Base-by-base conservation (phyloP, 352 stramenopile genomes). In the Globisporangium lucens region DNA sequence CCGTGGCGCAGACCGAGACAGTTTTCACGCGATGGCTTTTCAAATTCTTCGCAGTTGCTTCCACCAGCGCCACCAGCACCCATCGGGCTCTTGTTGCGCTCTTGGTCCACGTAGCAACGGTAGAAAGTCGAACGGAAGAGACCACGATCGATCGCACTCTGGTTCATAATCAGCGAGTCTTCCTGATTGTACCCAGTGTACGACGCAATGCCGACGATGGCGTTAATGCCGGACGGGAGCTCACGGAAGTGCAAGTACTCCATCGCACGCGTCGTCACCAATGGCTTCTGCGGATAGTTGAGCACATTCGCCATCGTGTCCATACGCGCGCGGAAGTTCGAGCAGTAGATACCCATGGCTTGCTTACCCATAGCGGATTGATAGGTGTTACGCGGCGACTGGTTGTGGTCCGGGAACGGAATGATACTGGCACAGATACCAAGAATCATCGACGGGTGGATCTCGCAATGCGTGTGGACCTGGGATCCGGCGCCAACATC, bases 101-200 rank as follows among this genome's bases (percentile, higher is more conserved):
- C 85, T 75, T 99, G 90, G 66, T 99, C 97, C 63, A 97, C 96
- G 82, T 99, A 99, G 73, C 96, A 99, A 29, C 98, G 89, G 78
- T 99, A 99, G 83, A 99, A 99, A 2, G 97, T 99, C 36, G 96
- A 99, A 15, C 98, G 89, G 85, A 99, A 99, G 60, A 99, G 91
- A 55, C 98, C 98, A 52, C 98, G 93, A 74, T 99, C 98, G 68
- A 99, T 99, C 15, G 97, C 96, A 76, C 89, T 98, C 75, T 99
- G 97, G 82, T 99, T 99, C 94, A 99, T 98, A 80, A 99, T 99
- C 61, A 99, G 78, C 33, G 97, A 99, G 93, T 99, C 98, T 91
- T 99, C 98, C 73, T 99, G 95, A 78, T 99, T 99, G 90, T 99
- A 99, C 8, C 88, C 88, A n/a, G 87, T 93, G 78, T 96, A 96